Conservation (phyloP, 768 basidiomycete genomes). For the Kwoniella dejecticola region DNA sequence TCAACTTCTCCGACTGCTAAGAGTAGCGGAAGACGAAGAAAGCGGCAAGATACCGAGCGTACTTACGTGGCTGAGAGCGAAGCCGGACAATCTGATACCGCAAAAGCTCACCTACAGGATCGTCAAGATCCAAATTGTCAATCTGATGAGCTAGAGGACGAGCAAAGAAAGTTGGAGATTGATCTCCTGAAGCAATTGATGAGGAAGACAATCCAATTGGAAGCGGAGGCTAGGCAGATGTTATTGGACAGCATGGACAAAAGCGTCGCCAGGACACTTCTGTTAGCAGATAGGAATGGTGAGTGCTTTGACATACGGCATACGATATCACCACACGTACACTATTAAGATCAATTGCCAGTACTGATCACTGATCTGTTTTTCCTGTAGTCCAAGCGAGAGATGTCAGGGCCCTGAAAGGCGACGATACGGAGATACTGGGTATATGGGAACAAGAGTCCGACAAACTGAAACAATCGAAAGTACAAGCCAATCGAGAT, state of each 20-base stretch:
- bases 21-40: background rate
- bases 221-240: slow-evolving; percentile 49
- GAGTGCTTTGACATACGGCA: no score
- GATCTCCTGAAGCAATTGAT: slow-evolving; percentile 33
- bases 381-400: slow-evolving; percentile 43
- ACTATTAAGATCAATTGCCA: background rate
- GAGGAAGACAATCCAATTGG: slow-evolving; percentile 39
- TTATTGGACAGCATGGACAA: slow-evolving; percentile 50
- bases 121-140: no score
- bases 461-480: slow-evolving; percentile 1
- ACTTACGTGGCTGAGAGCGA: background rate
- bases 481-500: slow-evolving; percentile 3
- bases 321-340: no score
- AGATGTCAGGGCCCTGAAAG: slow-evolving; percentile 45
- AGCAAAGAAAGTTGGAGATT: slow-evolving; percentile 24
- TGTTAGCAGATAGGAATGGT: slow-evolving; percentile 54
- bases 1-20: background rate
- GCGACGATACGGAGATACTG: slow-evolving; percentile 36
- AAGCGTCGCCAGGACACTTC: slow-evolving; percentile 45
- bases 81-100: background rate
- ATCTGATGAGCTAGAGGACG: slow-evolving; percentile 5
- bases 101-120: background rate
- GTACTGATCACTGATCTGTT: background rate
- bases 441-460: slow-evolving; percentile 33
- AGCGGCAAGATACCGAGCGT: slow-evolving; percentile 16